Base-by-base conservation (phyloP, 768 basidiomycete species). In the Termitomyces sp. region DNA sequence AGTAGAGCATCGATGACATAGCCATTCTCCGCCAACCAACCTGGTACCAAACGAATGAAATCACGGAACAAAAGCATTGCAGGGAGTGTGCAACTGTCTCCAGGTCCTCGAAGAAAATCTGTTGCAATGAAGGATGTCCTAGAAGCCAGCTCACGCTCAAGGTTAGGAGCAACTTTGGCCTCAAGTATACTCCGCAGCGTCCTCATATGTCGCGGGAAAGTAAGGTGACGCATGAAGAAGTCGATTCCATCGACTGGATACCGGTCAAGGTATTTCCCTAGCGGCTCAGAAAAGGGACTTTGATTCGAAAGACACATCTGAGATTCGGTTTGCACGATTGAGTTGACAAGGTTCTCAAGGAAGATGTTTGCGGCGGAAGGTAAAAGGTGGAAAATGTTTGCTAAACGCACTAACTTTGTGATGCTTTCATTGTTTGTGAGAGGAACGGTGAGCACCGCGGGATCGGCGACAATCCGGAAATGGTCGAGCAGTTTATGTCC, bases 401-500 rank as follows among this genome's bases (percentile, higher is more conserved):
- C 91, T 57, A 99, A 78, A n/a, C 91, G 87, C 31, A 95, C 93
- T 61, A 99, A 85, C 68, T 98, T 93, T 30, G 88, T 89, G 63
- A 99, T 92, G 44, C 89, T 90, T 67, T 94, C 91, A 61, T 95
- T 95, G 62, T 96, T 93, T 16, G 85, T 81, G 24, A 93, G 76
- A 1, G 94, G 91, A 5, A 90, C 85, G 58, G 83, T 81, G 30
- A 98, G 80, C 77, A 92, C 87, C 63, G 88, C 87, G 15, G 93
- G 89, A 67, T 96, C 94, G 27, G 96, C 92, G 22, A 99, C 88
- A 39, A 89, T 86, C 45, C 89, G 87, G 75, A 96, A 98, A 70
- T 99, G 97, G 66, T 98, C 97, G 22, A 99, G 79, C 7, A 99
- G 84, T 73, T 99, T 99, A 71, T 92, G 85, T 0, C 97, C 97